Percentiles rank a stretch among this genome's conserved stretches.
Conservation (phyloP, 176 grass and related monocot genomes). For the Oryza glaberrima region DNA sequence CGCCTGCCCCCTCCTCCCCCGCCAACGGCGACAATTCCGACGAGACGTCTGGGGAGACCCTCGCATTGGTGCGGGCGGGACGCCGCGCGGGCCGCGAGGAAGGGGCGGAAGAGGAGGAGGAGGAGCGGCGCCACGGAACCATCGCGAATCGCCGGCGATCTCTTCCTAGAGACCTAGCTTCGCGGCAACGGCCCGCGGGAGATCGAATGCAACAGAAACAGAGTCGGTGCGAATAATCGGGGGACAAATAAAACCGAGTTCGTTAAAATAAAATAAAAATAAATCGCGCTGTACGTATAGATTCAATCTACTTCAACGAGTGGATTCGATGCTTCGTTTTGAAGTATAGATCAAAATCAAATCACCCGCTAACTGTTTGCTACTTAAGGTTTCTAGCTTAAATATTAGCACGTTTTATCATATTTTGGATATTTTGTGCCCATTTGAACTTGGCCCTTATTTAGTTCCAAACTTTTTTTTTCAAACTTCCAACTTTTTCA, state of each 20-base stretch:
- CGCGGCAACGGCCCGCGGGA: not conserved
- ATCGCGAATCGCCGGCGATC: not conserved
- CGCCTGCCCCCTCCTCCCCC: slow-evolving; percentile 31
- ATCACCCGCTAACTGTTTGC: too few species aligned
- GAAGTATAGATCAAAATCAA: too few species aligned
- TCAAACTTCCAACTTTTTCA: too few species aligned
- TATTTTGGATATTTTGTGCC: too few species aligned
- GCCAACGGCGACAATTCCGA: not conserved
- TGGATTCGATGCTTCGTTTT: too few species aligned
- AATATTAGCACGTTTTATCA: too few species aligned
- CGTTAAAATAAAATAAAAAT: not conserved
- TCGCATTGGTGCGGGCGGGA: not conserved
- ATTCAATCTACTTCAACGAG: too few species aligned
- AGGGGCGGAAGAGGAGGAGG: not conserved
- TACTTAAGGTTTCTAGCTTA: too few species aligned
- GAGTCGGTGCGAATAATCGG: not conserved
- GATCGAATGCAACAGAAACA: not conserved
- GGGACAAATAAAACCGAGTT: too few species aligned
- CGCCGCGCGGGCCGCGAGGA: not conserved
- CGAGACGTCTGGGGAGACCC: slow-evolving; percentile 28
- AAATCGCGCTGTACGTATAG: too few species aligned
- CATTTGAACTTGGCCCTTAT: too few species aligned
- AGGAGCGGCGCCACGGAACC: slow-evolving; percentile 30
- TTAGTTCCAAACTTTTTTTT: too few species aligned
- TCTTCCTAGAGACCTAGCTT: not conserved